Percentiles rank a stretch among this genome's conserved stretches.
Conservation (phyloP, 108 stramenopile genomes). For the Parmales sp. region DNA sequence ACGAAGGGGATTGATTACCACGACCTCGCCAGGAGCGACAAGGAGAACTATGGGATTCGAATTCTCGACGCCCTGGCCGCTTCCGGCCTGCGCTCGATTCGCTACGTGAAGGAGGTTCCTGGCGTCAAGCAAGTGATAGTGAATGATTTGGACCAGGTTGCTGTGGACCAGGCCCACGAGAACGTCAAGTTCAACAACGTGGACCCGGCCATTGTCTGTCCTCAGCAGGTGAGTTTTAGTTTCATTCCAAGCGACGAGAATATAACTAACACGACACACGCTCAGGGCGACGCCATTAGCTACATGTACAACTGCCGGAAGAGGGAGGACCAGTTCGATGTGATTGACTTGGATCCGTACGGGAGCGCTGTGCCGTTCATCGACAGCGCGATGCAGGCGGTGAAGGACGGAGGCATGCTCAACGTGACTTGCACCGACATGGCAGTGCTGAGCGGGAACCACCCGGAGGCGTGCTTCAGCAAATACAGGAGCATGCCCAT, state of each 20-base stretch:
- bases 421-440: conserved; percentile 96
- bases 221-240: no score
- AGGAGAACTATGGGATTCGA: conserved; percentile 47
- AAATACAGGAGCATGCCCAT: conserved; percentile 83
- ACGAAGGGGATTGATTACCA: conserved; percentile 22
- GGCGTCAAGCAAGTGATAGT: conserved; percentile 75
- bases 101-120: conserved; percentile 91
- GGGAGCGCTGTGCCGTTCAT: conserved; percentile 92
- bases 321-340: conserved; percentile 38
- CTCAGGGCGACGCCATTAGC: no score
- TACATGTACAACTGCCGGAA: conserved; percentile 29
- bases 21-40: no score
- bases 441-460: conserved; percentile 85
- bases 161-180: conserved; percentile 53
- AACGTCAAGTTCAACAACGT: conserved; percentile 75
- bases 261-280: no score
- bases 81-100: conserved; percentile 85
- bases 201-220: conserved; percentile 36
- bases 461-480: conserved; percentile 86
- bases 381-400: conserved; percentile 84
- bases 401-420: conserved; percentile 80
- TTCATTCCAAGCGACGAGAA: no score
- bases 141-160: conserved; percentile 77
- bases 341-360: conserved; percentile 98
- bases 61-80: conserved; percentile 95